Base-by-base conservation (phyloP, 805 yeast species). In the Ogataea saltuana region DNA sequence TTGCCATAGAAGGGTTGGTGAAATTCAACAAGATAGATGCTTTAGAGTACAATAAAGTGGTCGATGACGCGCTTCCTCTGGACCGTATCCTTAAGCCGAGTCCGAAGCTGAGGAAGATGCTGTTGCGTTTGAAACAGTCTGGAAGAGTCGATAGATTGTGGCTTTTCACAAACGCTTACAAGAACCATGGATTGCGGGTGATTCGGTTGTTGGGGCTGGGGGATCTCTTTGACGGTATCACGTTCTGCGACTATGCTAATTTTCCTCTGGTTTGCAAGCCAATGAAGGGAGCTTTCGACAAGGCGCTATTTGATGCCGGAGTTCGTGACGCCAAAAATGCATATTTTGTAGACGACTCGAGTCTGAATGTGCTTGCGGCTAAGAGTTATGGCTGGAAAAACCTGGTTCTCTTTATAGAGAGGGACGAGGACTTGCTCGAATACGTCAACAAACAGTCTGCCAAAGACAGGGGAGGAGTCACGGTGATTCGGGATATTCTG, bases 81-180 rank as follows among this genome's bases (percentile, higher is more conserved):
- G 90, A 88, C 46, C 69, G 76, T 39, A 83, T 89, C n/a, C 71
- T 91, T 43, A 63, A 69, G 38, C 95, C 90, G 33, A 80, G 84
- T 53, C 63, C 63, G 4, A 60, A 66, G 29, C 66, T 83, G 42
- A 70, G 90, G 47, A 63, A 72, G 19, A 65, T 80, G 74, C 64
- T 85, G 33, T 42, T 74, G 3, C 55, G 65, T 8, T 51, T 85
- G 52, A 71, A 63, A 45, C 54, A 61, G 25, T 43, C 63, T 10
- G 71, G 77, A 1, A 76, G 80, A 49, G 80, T 83, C 44, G 83
- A 81, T 55, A 74, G 82, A 57, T 68, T 91, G 50, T 91, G 99
- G 99, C 74, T 93, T 33, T 85, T 88, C 58, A 91, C 99, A 4
- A 91, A 91, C 62, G 98, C 99, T 1, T 91, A 91, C 68, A 82